A percentile compares a stretch with the other conserved stretches of the same genome.
Conservation (phyloP, 2,329 filamentous ascomycete genomes). For the Stromatinia cepivora region DNA sequence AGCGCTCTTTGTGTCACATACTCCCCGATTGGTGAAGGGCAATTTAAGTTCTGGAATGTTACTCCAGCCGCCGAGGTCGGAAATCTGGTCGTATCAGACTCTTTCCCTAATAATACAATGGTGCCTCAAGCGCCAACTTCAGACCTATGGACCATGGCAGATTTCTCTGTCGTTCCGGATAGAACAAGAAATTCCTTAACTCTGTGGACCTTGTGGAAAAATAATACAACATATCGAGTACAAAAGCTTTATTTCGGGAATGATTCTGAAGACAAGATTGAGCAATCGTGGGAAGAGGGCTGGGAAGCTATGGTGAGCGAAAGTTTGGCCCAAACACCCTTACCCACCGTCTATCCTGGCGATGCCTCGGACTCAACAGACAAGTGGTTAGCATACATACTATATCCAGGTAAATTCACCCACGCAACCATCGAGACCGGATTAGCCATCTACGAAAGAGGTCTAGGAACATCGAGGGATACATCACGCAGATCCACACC, state of each 20-base stretch:
- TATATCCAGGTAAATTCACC: constrained; percentile 81
- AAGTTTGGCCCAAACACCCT: constrained; percentile 51
- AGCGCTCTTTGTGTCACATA: constrained; percentile 71
- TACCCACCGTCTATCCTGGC: constrained; percentile 59
- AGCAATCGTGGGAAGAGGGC: constrained; percentile 57
- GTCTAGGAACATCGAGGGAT: constrained; percentile 48
- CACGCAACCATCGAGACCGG: constrained; percentile 79
- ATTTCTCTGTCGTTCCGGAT: constrained; percentile 64
- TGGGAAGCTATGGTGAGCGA: constrained; percentile 73
- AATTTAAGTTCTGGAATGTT: constrained; percentile 92
- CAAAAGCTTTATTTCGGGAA: constrained; percentile 69
- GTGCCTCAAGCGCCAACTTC: constrained; percentile 70
- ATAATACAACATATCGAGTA: constrained; percentile 75
- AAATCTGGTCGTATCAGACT: constrained; percentile 65
- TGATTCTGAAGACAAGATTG: constrained; percentile 36
- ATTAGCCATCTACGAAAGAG: constrained; percentile 76
- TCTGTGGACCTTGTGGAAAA: constrained; percentile 82
- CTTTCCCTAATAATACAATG: constrained; percentile 65
- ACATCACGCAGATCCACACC: constrained; percentile 51
- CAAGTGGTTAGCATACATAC: constrained; percentile 81
- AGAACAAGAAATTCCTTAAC: constrained; percentile 54
- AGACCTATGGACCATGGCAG: constrained; percentile 76
- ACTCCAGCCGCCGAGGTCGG: constrained; percentile 59
- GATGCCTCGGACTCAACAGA: constrained; percentile 73
- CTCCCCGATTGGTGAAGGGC: constrained; percentile 81